A percentile compares a stretch with the other conserved stretches of the same genome.
phyloP scores from a whole-genome alignment of 2,329 filamentous ascomycete species.

The Apiospora phragmitis region DNA sequence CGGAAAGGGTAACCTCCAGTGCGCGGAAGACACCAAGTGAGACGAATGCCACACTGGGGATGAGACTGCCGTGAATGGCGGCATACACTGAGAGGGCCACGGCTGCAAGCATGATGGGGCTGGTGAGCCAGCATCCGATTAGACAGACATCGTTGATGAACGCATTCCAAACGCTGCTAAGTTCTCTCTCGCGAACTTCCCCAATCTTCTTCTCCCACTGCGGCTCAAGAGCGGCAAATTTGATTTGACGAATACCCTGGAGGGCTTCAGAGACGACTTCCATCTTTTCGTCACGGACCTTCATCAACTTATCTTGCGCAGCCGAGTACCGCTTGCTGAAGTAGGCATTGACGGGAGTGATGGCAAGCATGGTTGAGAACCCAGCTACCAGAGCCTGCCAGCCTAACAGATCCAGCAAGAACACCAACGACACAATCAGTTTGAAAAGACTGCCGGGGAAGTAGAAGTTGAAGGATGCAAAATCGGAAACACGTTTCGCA shows the following conservation, averaged over 20 bases:
- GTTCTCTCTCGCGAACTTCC: conserved; percentile 64
- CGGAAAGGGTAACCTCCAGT: conserved; percentile 70
- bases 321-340: conserved; percentile 64
- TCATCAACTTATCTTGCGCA: conserved; percentile 72
- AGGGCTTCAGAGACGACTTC: conserved; percentile 75
- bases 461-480: conserved; percentile 65
- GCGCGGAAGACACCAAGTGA: conserved; percentile 72
- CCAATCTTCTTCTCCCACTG: conserved; percentile 74
- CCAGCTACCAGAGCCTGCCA: conserved; percentile 70
- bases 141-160: conserved; percentile 65
- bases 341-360: conserved; percentile 68
- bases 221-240: conserved; percentile 74
- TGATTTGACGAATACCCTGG: conserved; percentile 80
- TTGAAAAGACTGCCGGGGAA: conserved; percentile 65
- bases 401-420: conserved; percentile 69
- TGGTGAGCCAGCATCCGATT: conserved; percentile 70
- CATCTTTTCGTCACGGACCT: conserved; percentile 73
- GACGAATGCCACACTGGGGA: conserved; percentile 77
- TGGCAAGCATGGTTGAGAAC: conserved; percentile 61
- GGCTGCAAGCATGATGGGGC: conserved; percentile 72
- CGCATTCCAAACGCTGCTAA: conserved; percentile 64
- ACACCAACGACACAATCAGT: conserved; percentile 63
- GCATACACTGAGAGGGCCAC: conserved; percentile 71
- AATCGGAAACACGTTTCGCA: conserved; percentile 67
- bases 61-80: conserved; percentile 59